Percentiles rank a stretch among this genome's conserved stretches.
phyloP scores from a whole-genome alignment of 805 yeast genomes.

The Zygoascus ofunaensis region DNA sequence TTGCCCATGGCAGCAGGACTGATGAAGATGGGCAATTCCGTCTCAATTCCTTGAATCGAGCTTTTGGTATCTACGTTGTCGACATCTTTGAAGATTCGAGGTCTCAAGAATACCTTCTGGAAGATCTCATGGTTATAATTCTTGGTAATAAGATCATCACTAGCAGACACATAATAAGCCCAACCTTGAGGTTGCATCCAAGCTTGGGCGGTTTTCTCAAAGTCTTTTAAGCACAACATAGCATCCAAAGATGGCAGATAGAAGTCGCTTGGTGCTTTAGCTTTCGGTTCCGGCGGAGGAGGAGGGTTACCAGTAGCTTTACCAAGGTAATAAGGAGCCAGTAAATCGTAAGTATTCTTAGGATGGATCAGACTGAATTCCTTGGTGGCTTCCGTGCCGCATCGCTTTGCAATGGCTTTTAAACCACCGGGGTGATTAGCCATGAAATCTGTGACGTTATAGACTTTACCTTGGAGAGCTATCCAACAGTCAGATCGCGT shows the following conservation, averaged over 20 bases:
- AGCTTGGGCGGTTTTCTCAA: constrained; percentile 14
- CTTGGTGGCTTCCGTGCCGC: constrained; percentile 43
- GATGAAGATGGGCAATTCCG: constrained; percentile 38
- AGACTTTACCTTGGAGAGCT: constrained; percentile 27
- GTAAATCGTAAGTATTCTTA: constrained; percentile 19
- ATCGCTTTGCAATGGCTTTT: constrained; percentile 35
- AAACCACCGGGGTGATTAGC: constrained; percentile 41
- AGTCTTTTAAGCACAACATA: constrained; percentile 16
- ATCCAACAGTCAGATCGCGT: constrained; percentile 22
- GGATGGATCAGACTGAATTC: constrained; percentile 23
- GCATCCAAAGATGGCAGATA: constrained; percentile 14
- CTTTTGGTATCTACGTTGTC: constrained; percentile 35
- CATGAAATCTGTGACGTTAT: constrained; percentile 29
- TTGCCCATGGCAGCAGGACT: constrained; percentile 31
- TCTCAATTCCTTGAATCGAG: constrained; percentile 40
- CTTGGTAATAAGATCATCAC: constrained; percentile 42
- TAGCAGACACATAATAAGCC: constrained; percentile 37
- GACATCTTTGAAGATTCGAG: constrained; percentile 36
- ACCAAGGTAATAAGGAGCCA: constrained; percentile 10
- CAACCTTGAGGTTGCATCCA: constrained; percentile 14
- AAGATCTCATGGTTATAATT: constrained; percentile 38
- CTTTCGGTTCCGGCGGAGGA: neutral
- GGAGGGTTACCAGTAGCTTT: constrained; percentile 13
- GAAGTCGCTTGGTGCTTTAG: neutral
- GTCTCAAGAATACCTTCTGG: constrained; percentile 37